Percentiles rank a stretch among this genome's conserved stretches.
Conservation (phyloP, 1,284 basidiomycete species). For the Amylostereum chailletii region DNA sequence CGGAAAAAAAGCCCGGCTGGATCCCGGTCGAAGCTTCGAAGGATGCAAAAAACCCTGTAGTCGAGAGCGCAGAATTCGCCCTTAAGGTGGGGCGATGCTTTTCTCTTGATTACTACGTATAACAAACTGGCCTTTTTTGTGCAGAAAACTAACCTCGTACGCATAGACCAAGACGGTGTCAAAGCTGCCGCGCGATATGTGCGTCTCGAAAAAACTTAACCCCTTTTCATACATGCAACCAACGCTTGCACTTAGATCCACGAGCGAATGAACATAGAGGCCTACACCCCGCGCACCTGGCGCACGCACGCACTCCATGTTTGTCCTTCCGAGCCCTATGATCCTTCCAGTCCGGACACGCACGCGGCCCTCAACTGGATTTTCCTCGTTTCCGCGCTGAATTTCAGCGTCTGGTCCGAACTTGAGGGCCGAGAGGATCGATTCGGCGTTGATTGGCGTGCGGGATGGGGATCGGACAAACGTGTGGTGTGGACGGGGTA, state of each 20-base stretch:
- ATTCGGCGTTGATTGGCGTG: conserved; percentile 69
- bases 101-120: not conserved
- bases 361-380: conserved; percentile 68
- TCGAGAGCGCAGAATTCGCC: conserved; percentile 40
- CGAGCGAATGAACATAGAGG: conserved; percentile 43
- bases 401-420: conserved; percentile 84
- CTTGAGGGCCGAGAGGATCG: conserved; percentile 43
- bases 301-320: conserved; percentile 69
- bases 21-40: no score
- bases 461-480: conserved; percentile 48
- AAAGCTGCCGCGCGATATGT: conserved; percentile 53
- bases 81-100: conserved; percentile 29
- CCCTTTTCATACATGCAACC: not conserved
- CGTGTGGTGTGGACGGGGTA: conserved; percentile 63
- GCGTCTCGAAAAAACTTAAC: conserved; percentile 15
- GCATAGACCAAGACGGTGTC: conserved; percentile 49
- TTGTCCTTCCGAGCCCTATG: conserved; percentile 54
- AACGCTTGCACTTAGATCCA: conserved; percentile 40
- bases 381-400: conserved; percentile 74
- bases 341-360: conserved; percentile 41
- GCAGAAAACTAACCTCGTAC: conserved; percentile 50
- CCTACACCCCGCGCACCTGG: conserved; percentile 72
- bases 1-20: no score
- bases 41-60: conserved; percentile 34
- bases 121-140: not conserved